These are phyloP conservation scores for Mortierella claussenii DNA, from an alignment of 192 early-diverging fungal genomes.

Conservation along the genomic window DNA sequence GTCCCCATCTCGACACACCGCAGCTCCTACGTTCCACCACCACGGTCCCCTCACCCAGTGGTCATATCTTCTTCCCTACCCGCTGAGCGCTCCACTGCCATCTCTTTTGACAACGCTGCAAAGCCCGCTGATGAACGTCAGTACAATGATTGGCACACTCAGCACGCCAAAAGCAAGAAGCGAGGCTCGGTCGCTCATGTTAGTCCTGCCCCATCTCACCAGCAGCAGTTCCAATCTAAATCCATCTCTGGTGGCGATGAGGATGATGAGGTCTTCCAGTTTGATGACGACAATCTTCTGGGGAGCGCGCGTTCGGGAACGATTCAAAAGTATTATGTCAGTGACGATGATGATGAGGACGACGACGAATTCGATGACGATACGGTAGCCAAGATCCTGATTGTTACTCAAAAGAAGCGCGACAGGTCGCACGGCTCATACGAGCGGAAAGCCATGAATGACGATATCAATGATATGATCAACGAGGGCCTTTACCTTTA, in stretches of 20 bases:
- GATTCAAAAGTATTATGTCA: conserved; percentile 60
- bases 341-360: conserved; percentile 74
- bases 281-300: conserved; percentile 78
- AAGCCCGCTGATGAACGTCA: background rate
- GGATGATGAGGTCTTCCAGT: conserved; percentile 82
- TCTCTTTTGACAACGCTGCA: too few relatives aligned
- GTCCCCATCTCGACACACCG: conserved; percentile 3
- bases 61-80: conserved; percentile 30
- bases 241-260: conserved; percentile 17
- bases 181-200: conserved; percentile 7
- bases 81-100: conserved; percentile 7
- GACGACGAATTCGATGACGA: conserved; percentile 92
- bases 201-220: too few relatives aligned
- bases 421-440: conserved; percentile 78
- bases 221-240: conserved; percentile 4
- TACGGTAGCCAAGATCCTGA: conserved; percentile 83
- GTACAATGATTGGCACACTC: conserved; percentile 24
- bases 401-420: conserved; percentile 86
- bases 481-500: conserved; percentile 93
- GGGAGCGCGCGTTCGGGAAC: conserved; percentile 57
- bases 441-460: conserved; percentile 80
- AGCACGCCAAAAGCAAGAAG: conserved; percentile 21
- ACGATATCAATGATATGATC: conserved; percentile 90
- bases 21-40: conserved; percentile 38
- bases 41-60: conserved; percentile 29